Percentiles rank a stretch among this genome's conserved stretches.
phyloP scores from a whole-genome alignment of 1,284 basidiomycete genomes.

The Apiotrichum veenhuisii region DNA sequence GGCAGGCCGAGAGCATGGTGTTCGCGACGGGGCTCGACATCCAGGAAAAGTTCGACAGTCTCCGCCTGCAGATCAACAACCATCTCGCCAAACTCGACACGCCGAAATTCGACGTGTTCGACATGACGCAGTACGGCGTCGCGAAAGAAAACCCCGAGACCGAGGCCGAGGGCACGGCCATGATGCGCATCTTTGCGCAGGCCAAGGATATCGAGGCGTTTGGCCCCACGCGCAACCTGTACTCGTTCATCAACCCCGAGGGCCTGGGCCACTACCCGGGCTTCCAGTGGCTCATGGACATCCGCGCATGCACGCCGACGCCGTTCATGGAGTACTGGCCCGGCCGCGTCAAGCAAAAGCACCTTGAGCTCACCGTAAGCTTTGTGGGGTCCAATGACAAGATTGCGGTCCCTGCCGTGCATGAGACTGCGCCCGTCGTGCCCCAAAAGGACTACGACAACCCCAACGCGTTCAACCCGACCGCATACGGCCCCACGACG shows the following conservation, averaged over 20 bases:
- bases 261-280: conserved; percentile 24
- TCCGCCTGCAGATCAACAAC: conserved; percentile 21
- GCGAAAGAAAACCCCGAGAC: conserved; percentile 18
- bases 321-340: conserved; percentile 25
- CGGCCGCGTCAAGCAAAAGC: conserved; percentile 8
- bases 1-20: conserved; percentile 24
- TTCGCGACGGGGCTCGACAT: conserved; percentile 25
- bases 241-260: conserved; percentile 16
- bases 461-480: neutral
- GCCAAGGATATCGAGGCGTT: conserved; percentile 17
- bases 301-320: conserved; percentile 4
- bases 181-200: conserved; percentile 29
- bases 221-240: conserved; percentile 5
- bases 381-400: conserved; percentile 9
- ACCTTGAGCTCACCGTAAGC: conserved; percentile 10
- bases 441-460: conserved; percentile 15
- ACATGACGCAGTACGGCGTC: conserved; percentile 27
- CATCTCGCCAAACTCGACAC: conserved; percentile 3
- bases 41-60: conserved; percentile 22
- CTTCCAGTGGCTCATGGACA: conserved; percentile 16
- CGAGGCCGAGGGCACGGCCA: conserved; percentile 24
- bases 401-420: conserved; percentile 4
- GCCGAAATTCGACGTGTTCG: conserved; percentile 14
- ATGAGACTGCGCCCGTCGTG: neutral
- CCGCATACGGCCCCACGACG: conserved; percentile 18